Percentiles rank a stretch among this genome's conserved stretches.
Evolutionary conservation across 179 eudicot species (phyloP).

Genomic region (Spinacia oleracea): DNA sequence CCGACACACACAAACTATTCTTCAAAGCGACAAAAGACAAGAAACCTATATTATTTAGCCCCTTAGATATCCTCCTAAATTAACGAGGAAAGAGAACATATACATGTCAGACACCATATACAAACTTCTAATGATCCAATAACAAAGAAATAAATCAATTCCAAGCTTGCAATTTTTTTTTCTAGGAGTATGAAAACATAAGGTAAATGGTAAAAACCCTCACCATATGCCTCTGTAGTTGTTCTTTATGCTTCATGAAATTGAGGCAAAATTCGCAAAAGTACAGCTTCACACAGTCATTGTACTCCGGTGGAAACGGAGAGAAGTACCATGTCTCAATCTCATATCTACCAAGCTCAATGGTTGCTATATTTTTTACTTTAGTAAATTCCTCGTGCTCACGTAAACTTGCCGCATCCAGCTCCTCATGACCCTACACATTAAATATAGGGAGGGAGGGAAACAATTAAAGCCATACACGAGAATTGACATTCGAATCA

Average conservation of each 20-base stretch:
- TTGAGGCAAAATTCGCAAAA: slow-evolving; percentile 98
- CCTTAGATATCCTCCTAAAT: background rate
- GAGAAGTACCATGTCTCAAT: slow-evolving; percentile 99
- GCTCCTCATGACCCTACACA: slow-evolving; percentile 87
- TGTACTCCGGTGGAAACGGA: slow-evolving; percentile 96
- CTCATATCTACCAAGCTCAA: slow-evolving; percentile 95
- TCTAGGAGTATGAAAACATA: background rate
- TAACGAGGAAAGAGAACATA: background rate
- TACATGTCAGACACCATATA: background rate
- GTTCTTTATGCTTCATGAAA: slow-evolving; percentile 94
- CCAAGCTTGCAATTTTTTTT: background rate
- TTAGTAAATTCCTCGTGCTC: slow-evolving; percentile 98
- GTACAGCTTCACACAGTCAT: slow-evolving; percentile 85
- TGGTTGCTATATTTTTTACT: slow-evolving; percentile 93
- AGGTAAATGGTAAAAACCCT: slow-evolving; percentile 23
- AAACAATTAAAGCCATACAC: background rate
- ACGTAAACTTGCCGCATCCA: slow-evolving; percentile 98
- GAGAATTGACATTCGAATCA: too few relatives aligned
- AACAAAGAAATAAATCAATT: background rate
- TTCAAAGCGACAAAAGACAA: background rate
- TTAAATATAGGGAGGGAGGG: background rate
- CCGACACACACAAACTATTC: background rate
- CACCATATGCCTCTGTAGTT: slow-evolving; percentile 92
- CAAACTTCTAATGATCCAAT: background rate
- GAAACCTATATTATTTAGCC: background rate